Conservation (phyloP, 73 alveolate genomes). For the Paramecium tetraurelia region DNA sequence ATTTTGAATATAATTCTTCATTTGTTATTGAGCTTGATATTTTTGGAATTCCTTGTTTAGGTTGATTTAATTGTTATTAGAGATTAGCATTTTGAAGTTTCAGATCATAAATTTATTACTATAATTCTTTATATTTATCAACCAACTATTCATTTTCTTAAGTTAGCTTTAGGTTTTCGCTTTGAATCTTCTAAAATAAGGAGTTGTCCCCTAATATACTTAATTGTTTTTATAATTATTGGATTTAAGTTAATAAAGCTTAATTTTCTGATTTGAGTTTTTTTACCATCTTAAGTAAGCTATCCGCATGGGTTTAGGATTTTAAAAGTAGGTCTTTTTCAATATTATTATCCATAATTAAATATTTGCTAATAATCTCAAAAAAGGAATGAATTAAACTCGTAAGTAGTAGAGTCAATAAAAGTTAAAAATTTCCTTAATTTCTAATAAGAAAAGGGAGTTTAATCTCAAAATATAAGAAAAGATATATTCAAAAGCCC, state of each 20-base stretch:
- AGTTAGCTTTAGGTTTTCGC: neutral
- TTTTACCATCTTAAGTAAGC: neutral
- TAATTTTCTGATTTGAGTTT: neutral
- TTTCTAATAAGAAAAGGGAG: neutral
- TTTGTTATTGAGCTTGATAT: neutral
- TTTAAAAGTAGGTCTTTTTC: neutral
- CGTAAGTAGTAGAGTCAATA: constrained; percentile 2
- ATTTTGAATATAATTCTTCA: neutral
- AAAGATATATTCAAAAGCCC: neutral
- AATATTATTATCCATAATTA: constrained; percentile 5
- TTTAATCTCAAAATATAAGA: neutral
- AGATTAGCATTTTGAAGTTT: neutral
- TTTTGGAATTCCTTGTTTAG: neutral
- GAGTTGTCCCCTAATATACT: neutral
- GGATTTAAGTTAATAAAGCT: neutral
- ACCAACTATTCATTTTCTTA: neutral
- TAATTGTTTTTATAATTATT: neutral
- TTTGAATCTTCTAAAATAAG: neutral
- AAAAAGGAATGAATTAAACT: neutral
- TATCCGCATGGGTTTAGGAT: neutral
- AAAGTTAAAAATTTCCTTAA: neutral
- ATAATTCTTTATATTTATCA: neutral
- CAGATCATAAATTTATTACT: neutral
- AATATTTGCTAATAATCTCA: neutral
- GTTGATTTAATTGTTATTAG: neutral